Evolutionary conservation across 2,329 filamentous ascomycete genomes (phyloP), one percentile per base, ranked within the genome.

Genomic region (Ceratocystis variospora): DNA sequence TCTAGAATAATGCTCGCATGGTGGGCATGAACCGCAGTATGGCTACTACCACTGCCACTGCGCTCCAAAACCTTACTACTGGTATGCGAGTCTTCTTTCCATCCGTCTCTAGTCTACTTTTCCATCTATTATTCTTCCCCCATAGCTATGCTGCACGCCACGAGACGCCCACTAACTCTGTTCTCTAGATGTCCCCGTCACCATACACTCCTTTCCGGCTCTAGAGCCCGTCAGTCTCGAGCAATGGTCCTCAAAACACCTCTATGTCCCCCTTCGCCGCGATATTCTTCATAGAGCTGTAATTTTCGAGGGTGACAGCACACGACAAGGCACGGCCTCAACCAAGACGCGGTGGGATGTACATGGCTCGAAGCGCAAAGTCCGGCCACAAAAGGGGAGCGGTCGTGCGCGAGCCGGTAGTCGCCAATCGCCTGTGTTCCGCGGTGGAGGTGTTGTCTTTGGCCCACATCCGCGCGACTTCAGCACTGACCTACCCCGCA

Each of bases 401-500:
- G 94, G 94, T 67, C 76, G 75, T 46, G 91, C 94, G 63, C 90
- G 94, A 75, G 78, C 88, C 2, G 93, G 94, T 69, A 83, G 86
- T 73, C 87, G 82, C 74, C 90, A 96, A 76, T 90, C 86, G 59
- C 94, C 94, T 2, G 83, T 95, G 75, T 77, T 90, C 53, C 81
- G 82, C 69, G 94, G 94, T 70, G 94, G 94, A 76, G 93, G 91
- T 76, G 93, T 95, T 71, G 80, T 86, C 0, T 90, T 91, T 73
- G 94, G 94, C n/a, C 94, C 94, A 33, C 87, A 92, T 71, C 92
- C 92, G 31, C 83, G 94, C 74, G 90, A 97, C 77, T 99, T 99
- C 74, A 84, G 84, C 68, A 95, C 92, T 25, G 82, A 83, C 17
- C 80, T 99, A 66, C 91, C 88, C 71, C 82, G 83, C 73, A 97